A percentile compares a stretch with the other conserved stretches of the same genome.
Evolutionary conservation across 257 asterid genomes (phyloP).

Genomic region (Penstemon eatonii): DNA sequence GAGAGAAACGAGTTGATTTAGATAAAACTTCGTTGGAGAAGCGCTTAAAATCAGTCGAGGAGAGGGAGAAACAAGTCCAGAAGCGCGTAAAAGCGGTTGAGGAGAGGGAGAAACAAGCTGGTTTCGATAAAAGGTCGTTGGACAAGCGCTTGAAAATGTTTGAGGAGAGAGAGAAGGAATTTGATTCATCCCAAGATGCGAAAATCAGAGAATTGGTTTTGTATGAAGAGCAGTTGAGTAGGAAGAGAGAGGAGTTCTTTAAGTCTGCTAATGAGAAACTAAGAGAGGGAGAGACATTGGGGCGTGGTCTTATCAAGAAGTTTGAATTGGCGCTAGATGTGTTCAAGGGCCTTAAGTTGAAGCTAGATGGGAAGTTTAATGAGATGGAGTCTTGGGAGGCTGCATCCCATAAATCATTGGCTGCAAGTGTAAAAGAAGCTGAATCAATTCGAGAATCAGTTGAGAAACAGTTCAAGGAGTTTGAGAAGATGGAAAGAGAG

Average conservation of each 20-base stretch:
- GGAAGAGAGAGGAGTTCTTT: constrained; percentile 19
- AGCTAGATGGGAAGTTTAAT: constrained; percentile 24
- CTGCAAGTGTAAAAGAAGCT: constrained; percentile 22
- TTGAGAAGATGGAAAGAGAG: constrained; percentile 30
- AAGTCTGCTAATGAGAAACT: constrained; percentile 22
- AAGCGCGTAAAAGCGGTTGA: neutral
- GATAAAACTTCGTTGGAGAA: no score
- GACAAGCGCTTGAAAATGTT: constrained; percentile 4
- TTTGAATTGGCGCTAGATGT: constrained; percentile 13
- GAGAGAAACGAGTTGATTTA: constrained; percentile 3
- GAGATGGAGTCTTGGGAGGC: constrained; percentile 30
- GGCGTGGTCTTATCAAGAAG: constrained; percentile 23
- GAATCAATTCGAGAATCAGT: constrained; percentile 26
- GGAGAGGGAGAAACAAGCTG: neutral
- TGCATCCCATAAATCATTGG: constrained; percentile 14
- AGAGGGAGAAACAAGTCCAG: neutral
- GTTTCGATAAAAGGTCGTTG: neutral
- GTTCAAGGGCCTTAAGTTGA: constrained; percentile 24
- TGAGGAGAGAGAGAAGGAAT: constrained; percentile 27
- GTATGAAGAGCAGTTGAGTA: constrained; percentile 32
- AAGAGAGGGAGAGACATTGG: constrained; percentile 24
- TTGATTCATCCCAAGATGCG: constrained; percentile 20
- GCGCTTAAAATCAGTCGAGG: no score
- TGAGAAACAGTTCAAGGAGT: constrained; percentile 32
- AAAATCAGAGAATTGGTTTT: constrained; percentile 27